Conservation (phyloP, 805 yeast genomes). For the Yarrowia osloensis region DNA sequence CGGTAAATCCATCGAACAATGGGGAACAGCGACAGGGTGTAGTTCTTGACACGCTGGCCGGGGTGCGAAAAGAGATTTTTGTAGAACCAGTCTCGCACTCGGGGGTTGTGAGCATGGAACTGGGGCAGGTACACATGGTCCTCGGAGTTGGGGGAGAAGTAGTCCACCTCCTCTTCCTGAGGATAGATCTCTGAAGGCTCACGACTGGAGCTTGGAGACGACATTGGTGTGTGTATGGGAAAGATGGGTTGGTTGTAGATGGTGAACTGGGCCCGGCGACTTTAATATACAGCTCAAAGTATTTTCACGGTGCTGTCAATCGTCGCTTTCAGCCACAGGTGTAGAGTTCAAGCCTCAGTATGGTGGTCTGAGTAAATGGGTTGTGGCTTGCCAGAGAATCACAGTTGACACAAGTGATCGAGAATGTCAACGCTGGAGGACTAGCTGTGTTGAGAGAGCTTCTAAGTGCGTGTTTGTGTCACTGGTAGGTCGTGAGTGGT, state of each 20-base stretch:
- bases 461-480: neutral
- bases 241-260: neutral
- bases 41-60: conserved; percentile 46
- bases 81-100: conserved; percentile 16
- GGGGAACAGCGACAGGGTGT: conserved; percentile 71
- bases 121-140: conserved; percentile 28
- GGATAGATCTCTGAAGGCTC: conserved; percentile 20
- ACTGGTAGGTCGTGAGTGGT: neutral
- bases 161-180: conserved; percentile 10
- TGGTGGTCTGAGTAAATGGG: conserved; percentile 18
- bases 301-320: conserved; percentile 20
- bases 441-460: neutral
- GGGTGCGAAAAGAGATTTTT: conserved; percentile 43
- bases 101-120: conserved; percentile 20
- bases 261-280: neutral
- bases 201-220: conserved; percentile 7
- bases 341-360: conserved; percentile 29
- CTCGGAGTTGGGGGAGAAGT: conserved; percentile 9
- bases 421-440: no score
- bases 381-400: neutral
- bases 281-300: conserved; percentile 2
- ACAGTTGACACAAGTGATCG: neutral
- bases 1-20: conserved; percentile 80
- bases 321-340: conserved; percentile 26
- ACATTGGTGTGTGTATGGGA: neutral